These are phyloP conservation scores for Linnemannia schmuckeri DNA, from an alignment of 192 early-diverging fungal species.

Conservation along the genomic window DNA sequence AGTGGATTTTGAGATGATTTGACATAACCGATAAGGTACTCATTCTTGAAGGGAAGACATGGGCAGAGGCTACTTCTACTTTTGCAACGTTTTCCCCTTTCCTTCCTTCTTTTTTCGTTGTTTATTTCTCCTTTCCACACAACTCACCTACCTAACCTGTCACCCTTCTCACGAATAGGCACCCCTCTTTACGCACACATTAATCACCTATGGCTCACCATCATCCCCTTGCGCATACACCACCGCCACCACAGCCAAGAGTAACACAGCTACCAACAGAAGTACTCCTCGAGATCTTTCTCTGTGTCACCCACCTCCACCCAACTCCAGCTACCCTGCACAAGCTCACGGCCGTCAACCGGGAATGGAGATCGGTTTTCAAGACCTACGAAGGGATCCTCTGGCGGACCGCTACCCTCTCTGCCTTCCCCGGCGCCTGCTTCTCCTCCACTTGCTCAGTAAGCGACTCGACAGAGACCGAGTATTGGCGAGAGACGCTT, in stretches of 20 bases:
- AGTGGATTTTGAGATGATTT: not conserved
- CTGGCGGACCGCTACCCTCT: slow-evolving; percentile 21
- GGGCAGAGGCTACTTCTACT: not conserved
- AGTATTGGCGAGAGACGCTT: slow-evolving; percentile 21
- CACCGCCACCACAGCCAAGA: too few species aligned
- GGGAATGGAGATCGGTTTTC: slow-evolving; percentile 4
- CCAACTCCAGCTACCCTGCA: slow-evolving; percentile 1
- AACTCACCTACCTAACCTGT: not conserved
- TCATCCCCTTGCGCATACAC: not conserved
- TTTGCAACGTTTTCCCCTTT: not conserved
- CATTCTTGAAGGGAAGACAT: not conserved
- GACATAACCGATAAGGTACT: slow-evolving; percentile 24
- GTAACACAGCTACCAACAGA: slow-evolving; percentile 22
- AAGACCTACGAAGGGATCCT: slow-evolving; percentile 7
- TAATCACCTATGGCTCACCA: not conserved
- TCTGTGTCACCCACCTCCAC: slow-evolving; percentile 1
- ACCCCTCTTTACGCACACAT: not conserved
- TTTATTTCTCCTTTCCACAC: not conserved
- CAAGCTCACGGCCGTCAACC: slow-evolving; percentile 5
- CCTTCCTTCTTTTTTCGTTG: not conserved
- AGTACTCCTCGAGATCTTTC: slow-evolving; percentile 28
- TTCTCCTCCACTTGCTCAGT: not conserved
- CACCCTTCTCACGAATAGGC: not conserved
- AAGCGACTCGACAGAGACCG: not conserved
- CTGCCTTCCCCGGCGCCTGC: slow-evolving; percentile 1